Base-by-base conservation (phyloP, 106 monocot genomes). In the Dendrobium chrysotoxum region DNA sequence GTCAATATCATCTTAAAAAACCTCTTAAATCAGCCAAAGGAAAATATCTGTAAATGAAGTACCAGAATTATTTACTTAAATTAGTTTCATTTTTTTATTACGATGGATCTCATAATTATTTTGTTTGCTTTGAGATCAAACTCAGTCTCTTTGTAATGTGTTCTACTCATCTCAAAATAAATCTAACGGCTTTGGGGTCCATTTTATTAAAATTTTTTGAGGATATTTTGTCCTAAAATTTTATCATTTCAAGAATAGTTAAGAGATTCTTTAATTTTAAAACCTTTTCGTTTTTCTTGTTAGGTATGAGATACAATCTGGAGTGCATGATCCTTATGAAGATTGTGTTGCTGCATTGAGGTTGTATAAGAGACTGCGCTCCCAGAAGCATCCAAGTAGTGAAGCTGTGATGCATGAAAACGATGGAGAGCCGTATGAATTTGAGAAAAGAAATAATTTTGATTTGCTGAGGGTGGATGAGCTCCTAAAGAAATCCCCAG, bases 221-320 rank as follows among this genome's bases (percentile, higher is more conserved):
- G 44, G 9, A 7, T 7, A 7, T 44, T 9, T 44, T 44, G 9
- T 44, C 44, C 44, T 44, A 44, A 44, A 7, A 44, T 44, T 44
- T 44, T 44, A 35, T 9, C 44, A 44, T 44, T 44, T 44, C 44
- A 44, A 0, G 9, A 6, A 44, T 44, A 44, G 6, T 44, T 44
- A 7, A 44, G 8, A 44, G 44, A 1, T 44, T 44, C 44, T 44
- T 7, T 44, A 44, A 44, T 50, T 50, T 50, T 13, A 50, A 15
- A 50, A 50, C 50, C 50, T 50, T 10, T 46, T 46, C 0, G 13
- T 4, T 75, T 40, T 42, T 75, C 15, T 40, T 44, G 8, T 75
- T 44, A 81, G 81, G 53, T 81, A 81, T 81, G 74, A 81, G 81
- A 81, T 81, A 75, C 81, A 81, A 57, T 28, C 57, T 7, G 75